These are phyloP conservation scores for Toxoplasma gondii DNA, from an alignment of 169 alveolate genomes.

Conservation along the genomic window DNA sequence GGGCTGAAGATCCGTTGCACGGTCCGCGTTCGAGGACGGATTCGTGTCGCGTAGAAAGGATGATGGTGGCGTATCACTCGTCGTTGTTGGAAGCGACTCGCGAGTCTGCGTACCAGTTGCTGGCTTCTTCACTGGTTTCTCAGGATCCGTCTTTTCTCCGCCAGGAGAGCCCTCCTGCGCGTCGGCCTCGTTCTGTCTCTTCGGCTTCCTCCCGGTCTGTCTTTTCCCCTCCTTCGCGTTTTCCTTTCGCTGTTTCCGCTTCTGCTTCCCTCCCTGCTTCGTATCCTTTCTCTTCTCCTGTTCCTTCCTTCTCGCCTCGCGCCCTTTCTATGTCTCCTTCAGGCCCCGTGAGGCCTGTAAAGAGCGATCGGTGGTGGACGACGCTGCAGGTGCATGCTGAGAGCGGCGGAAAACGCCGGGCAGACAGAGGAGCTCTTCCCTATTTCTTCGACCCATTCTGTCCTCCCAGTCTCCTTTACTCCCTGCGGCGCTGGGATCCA, in stretches of 20 bases:
- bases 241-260: not conserved
- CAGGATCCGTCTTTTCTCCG: not conserved
- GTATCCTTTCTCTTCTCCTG: not conserved
- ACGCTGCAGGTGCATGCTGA: not conserved
- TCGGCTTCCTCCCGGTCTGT: not conserved
- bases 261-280: not conserved
- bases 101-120: not conserved
- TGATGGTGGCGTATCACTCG: not conserved
- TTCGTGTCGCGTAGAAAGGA: not conserved
- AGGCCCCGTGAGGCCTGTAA: not conserved
- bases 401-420: not conserved
- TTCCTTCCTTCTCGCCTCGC: not conserved
- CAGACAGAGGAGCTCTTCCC: not conserved
- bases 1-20: not conserved
- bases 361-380: not conserved
- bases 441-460: constrained; percentile 33
- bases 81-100: not conserved
- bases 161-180: not conserved
- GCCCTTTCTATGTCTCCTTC: not conserved
- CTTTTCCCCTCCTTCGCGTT: not conserved
- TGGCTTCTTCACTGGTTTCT: not conserved
- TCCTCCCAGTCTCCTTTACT: not conserved
- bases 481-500: not conserved
- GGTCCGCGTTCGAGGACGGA: not conserved
- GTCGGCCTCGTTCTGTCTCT: not conserved